Evolutionary conservation across 768 basidiomycete genomes (phyloP).

Genomic region (Chalciporus piperatus): DNA sequence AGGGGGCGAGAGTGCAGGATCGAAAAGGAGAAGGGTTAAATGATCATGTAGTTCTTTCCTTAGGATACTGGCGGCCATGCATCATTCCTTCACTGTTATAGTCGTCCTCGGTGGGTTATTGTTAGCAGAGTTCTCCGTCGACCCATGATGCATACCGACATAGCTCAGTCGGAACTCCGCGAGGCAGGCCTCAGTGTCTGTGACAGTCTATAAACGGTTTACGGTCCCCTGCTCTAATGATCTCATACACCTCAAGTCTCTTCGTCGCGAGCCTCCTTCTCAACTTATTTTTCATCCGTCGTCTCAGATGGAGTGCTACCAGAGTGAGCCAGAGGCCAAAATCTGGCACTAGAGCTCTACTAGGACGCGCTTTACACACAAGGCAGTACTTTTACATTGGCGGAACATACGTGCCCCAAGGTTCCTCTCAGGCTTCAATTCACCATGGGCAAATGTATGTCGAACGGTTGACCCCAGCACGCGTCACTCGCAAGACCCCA

Average conservation of each 20-base stretch:
- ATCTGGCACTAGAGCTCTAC: background rate
- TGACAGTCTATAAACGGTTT: background rate
- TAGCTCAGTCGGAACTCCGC: too few species aligned
- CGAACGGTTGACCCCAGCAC: slow-evolving; percentile 45
- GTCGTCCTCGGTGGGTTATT: too few species aligned
- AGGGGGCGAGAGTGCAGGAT: slow-evolving; percentile 38
- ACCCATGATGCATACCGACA: too few species aligned
- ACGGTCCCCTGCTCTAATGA: slow-evolving; percentile 4
- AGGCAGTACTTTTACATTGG: slow-evolving; percentile 51
- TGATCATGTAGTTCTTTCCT: background rate
- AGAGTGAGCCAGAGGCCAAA: background rate
- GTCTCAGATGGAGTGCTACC: background rate
- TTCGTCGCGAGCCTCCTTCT: slow-evolving; percentile 16
- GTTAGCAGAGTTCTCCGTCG: too few species aligned
- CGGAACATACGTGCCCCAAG: slow-evolving; percentile 35
- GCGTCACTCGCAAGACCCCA: slow-evolving; percentile 38
- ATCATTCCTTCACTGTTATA: too few species aligned
- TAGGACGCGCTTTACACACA: slow-evolving; percentile 38
- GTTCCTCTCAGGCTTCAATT: slow-evolving; percentile 37
- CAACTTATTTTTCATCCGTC: slow-evolving; percentile 17
- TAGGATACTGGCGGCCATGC: too few species aligned
- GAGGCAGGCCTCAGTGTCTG: too few species aligned
- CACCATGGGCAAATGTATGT: slow-evolving; percentile 50
- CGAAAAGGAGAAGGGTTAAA: slow-evolving; percentile 31
- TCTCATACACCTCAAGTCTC: background rate